Evolutionary conservation across 345 rosid species (phyloP), one percentile per base, ranked within the genome.

Genomic region (Euphorbia tirucalli): DNA sequence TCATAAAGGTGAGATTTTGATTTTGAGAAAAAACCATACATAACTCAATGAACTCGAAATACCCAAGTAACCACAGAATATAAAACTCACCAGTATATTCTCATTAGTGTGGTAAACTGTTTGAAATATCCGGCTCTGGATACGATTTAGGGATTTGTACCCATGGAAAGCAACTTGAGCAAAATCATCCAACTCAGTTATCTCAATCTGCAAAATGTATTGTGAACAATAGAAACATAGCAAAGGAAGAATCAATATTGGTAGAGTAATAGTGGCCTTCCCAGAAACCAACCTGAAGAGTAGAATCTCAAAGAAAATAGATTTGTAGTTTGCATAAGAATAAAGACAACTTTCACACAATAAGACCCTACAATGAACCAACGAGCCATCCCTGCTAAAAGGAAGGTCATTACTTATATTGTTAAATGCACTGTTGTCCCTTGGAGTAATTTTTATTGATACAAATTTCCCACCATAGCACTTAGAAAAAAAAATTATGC

Each of bases 131-230:
- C 84, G 87, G 83, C 95, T 89, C 79, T 94, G 98, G 50, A 94
- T 92, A 62, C 98, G 98, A 78, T 92, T 94, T 74, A 94, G 79
- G 61, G 95, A 77, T 72, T 90, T 90, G 83, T 94, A 94, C 69
- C 98, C 98, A 78, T 68, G 93, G 79, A 94, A 94, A 80, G 98
- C 98, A 79, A 93, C 95, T 89, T 90, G 97, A 74, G 93, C 97
- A 63, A 94, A 87, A 75, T 90, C 93, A 83, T 94, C 98, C 57
- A 94, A 77, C 75, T 94, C 98, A 82, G 82, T 87, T 76, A 94
- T 92, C 82, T 94, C 98, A 75, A 94, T 90, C 98, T 94, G 79
- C 71, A 56, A 80, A 41, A 75, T 68, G 81, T 25, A 56, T 48
- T 37, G 54, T 21, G n/a, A 57, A 32, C 10, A 58, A 59, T 63